Evolutionary conservation across 2,329 filamentous ascomycete genomes (phyloP).

Genomic region (Hypocreales sp.): DNA sequence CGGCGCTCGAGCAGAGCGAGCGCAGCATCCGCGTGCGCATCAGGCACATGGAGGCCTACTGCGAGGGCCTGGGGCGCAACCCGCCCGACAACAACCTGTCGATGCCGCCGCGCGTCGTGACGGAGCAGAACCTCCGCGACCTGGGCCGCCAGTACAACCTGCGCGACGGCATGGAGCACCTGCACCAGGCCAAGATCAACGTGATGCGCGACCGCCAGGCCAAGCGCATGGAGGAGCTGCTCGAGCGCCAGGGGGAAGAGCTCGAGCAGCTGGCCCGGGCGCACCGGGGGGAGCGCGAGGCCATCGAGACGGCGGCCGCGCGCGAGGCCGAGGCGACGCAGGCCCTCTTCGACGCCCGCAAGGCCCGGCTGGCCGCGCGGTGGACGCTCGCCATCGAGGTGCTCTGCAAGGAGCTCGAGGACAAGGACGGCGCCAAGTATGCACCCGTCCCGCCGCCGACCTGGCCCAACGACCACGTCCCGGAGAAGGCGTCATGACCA

Average conservation of each 20-base stretch:
- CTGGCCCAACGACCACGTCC: slow-evolving; percentile 10
- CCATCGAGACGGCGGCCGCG: slow-evolving; percentile 27
- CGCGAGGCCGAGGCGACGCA: slow-evolving; percentile 34
- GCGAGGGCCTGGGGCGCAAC: slow-evolving; percentile 32
- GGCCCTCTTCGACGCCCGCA: slow-evolving; percentile 27
- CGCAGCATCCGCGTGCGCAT: slow-evolving; percentile 39
- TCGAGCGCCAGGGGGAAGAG: slow-evolving; percentile 38
- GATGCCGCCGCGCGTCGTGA: slow-evolving; percentile 37
- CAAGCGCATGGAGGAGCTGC: slow-evolving; percentile 43
- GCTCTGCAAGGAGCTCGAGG: slow-evolving; percentile 35
- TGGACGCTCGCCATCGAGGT: slow-evolving; percentile 40
- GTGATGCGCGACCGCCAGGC: slow-evolving; percentile 49
- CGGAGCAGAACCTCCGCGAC: slow-evolving; percentile 42
- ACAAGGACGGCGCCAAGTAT: slow-evolving; percentile 25
- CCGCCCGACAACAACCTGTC: slow-evolving; percentile 11
- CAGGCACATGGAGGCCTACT: slow-evolving; percentile 54
- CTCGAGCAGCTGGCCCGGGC: slow-evolving; percentile 27
- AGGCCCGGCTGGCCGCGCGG: slow-evolving; percentile 25
- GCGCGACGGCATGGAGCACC: slow-evolving; percentile 40
- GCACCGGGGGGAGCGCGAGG: slow-evolving; percentile 30
- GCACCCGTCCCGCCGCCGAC: slow-evolving; percentile 16
- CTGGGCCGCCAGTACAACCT: slow-evolving; percentile 45
- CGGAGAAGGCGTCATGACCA: background rate
- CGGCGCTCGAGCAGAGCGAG: slow-evolving; percentile 38
- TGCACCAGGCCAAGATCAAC: slow-evolving; percentile 46